Evolutionary conservation across 331 rosid species (phyloP).

Genomic region (Quercus lobata): DNA sequence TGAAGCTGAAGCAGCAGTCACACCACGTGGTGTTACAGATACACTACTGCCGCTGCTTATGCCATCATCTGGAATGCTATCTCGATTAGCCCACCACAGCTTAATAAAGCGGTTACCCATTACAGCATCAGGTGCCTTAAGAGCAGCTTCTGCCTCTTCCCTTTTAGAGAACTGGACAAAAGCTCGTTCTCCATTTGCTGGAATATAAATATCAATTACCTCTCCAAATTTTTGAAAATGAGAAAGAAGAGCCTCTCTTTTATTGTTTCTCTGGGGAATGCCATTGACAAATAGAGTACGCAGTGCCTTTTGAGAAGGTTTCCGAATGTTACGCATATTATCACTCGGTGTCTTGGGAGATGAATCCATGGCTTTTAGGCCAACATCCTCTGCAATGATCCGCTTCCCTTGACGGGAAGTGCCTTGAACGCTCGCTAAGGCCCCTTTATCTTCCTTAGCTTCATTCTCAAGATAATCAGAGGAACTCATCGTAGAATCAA

Average conservation of each 20-base stretch:
- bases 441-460: conserved; percentile 51
- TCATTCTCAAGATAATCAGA: conserved; percentile 53
- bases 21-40: conserved; percentile 51
- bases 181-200: conserved; percentile 79
- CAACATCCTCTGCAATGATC: conserved; percentile 48
- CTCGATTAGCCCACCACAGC: conserved; percentile 99
- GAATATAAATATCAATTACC: conserved; percentile 84
- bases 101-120: conserved; percentile 98
- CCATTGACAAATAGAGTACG: conserved; percentile 93
- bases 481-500: conserved; percentile 45
- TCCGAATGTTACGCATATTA: conserved; percentile 47
- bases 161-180: conserved; percentile 94
- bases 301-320: conserved; percentile 79
- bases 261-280: conserved; percentile 77
- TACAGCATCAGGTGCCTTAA: conserved; percentile 92
- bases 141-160: conserved; percentile 99
- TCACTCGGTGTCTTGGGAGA: conserved; percentile 52
- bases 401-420: conserved; percentile 59
- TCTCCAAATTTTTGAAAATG: conserved; percentile 94
- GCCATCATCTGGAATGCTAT: conserved; percentile 69
- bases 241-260: conserved; percentile 73
- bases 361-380: conserved; percentile 43
- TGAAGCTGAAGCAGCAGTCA: conserved; percentile 44
- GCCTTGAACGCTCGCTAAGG: conserved; percentile 38
- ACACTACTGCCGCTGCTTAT: conserved; percentile 41